phyloP scores from a whole-genome alignment of 305 asterid genomes.

The Fraxinus latifolia region DNA sequence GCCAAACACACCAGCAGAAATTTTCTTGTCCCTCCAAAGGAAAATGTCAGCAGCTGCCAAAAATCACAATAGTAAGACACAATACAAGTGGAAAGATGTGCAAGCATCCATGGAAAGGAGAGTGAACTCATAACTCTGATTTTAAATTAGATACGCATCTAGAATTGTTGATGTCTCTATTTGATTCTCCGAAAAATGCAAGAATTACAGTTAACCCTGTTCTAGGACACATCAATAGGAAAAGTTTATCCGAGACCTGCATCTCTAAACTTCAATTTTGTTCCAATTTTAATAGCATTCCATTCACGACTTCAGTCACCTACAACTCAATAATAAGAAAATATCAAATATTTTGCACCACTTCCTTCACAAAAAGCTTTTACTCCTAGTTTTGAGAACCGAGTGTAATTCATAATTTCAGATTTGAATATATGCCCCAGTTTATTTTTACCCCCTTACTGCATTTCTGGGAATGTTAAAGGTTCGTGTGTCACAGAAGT shows the following conservation, averaged over 20 bases:
- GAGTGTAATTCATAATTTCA: background rate
- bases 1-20: conserved; percentile 71
- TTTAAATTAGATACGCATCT: background rate
- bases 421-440: background rate
- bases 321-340: background rate
- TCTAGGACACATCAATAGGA: background rate
- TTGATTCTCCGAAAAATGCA: background rate
- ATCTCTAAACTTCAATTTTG: background rate
- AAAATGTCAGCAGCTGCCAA: conserved; percentile 84
- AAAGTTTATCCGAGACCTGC: background rate
- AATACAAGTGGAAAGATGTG: background rate
- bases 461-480: background rate
- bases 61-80: background rate
- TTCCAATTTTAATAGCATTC: background rate
- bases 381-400: background rate
- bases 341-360: background rate
- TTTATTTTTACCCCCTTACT: background rate
- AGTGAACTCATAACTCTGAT: background rate
- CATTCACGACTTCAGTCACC: background rate
- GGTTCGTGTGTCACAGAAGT: background rate
- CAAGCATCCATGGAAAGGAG: background rate
- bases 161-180: background rate
- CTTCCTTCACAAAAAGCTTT: background rate
- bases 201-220: background rate
- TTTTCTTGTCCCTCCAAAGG: conserved; percentile 85